Conservation (phyloP, 257 asterid genomes). For the Nicotiana tomentosiformis region DNA sequence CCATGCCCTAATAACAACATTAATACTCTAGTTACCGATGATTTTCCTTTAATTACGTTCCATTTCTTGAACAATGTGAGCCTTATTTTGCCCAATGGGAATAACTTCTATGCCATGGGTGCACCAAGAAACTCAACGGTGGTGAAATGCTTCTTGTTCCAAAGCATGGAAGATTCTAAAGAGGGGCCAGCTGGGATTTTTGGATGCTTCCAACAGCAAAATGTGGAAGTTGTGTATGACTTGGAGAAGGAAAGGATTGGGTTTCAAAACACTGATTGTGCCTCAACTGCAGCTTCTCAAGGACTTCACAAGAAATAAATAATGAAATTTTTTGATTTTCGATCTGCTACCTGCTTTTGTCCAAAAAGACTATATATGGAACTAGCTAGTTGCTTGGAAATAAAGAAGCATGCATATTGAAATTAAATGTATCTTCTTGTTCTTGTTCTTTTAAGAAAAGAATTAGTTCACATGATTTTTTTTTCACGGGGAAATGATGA, state of each 20-base stretch:
- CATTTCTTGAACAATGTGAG: slow-evolving; percentile 55
- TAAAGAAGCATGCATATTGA: background rate
- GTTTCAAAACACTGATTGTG: slow-evolving; percentile 54
- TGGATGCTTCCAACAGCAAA: slow-evolving; percentile 71
- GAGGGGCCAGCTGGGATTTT: slow-evolving; percentile 69
- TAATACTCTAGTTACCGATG: slow-evolving; percentile 17
- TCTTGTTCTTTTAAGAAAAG: too few species aligned
- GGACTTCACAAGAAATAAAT: slow-evolving; percentile 25
- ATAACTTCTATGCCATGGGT: slow-evolving; percentile 56
- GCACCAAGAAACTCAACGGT: slow-evolving; percentile 48
- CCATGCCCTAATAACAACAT: slow-evolving; percentile 33
- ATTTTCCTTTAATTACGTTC: slow-evolving; percentile 48
- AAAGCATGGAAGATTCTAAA: slow-evolving; percentile 44
- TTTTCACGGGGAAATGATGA: background rate
- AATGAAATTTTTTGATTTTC: background rate
- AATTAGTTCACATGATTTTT: too few species aligned
- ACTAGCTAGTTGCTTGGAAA: background rate
- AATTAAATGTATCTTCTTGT: background rate
- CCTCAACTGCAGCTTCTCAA: slow-evolving; percentile 36
- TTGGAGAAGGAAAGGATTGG: slow-evolving; percentile 67
- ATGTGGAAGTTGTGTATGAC: slow-evolving; percentile 74
- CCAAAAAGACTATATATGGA: background rate
- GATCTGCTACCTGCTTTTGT: background rate
- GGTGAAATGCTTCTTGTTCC: slow-evolving; percentile 57
- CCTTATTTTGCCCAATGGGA: slow-evolving; percentile 44